Conservation (phyloP, 2,329 filamentous ascomycete genomes). For the Pyricularia grisea region DNA sequence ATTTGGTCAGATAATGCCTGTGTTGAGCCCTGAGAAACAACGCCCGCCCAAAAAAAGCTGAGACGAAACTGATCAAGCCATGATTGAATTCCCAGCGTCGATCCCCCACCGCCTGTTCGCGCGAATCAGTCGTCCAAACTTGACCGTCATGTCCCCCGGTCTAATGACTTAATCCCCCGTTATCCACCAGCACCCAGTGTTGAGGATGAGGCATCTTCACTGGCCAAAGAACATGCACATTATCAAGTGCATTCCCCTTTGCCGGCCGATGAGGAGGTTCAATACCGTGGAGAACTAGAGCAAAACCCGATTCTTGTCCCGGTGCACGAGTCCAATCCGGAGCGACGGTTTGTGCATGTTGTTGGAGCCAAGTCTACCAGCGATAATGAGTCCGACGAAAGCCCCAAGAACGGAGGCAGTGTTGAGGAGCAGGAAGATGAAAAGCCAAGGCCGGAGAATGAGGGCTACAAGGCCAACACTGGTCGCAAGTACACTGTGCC, state of each 20-base stretch:
- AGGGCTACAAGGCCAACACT: conserved; percentile 31
- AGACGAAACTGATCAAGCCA: background rate
- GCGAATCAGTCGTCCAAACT: conserved; percentile 8
- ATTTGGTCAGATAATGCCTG: background rate
- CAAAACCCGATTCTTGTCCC: conserved; percentile 60
- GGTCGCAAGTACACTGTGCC: conserved; percentile 25
- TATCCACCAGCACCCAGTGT: conserved; percentile 55
- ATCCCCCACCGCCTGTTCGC: conserved; percentile 8
- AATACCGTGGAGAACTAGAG: conserved; percentile 54
- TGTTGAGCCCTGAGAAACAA: background rate
- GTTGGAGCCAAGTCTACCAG: conserved; percentile 28
- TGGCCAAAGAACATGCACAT: conserved; percentile 49
- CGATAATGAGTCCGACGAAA: conserved; percentile 6
- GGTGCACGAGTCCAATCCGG: conserved; percentile 48
- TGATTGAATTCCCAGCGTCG: background rate
- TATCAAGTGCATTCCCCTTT: conserved; percentile 16
- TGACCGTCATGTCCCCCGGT: conserved; percentile 7
- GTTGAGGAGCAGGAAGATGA: conserved; percentile 8
- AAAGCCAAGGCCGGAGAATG: conserved; percentile 2
- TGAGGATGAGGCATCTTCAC: conserved; percentile 57
- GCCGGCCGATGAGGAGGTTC: conserved; percentile 42
- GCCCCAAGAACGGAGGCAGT: conserved; percentile 18
- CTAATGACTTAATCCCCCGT: conserved; percentile 7
- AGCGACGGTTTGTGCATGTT: conserved; percentile 57
- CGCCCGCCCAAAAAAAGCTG: no score